Base-by-base conservation (phyloP, 495 filamentous ascomycete genomes). In the Neurospora terricola region DNA sequence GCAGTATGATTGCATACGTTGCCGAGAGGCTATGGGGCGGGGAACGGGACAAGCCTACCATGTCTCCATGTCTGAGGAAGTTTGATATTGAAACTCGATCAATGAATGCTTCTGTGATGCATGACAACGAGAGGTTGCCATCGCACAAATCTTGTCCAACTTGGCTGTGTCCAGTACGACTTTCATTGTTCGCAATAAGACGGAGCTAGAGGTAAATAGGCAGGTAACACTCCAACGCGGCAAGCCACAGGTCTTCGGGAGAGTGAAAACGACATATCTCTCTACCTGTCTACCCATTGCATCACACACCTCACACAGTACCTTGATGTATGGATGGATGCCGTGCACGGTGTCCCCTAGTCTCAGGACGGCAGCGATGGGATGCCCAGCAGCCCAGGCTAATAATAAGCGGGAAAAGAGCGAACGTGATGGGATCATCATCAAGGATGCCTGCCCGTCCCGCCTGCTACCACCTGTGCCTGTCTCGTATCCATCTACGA, bases 211-310 rank as follows among this genome's bases (percentile, higher is more conserved):
- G 70, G 39, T 10, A 71, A n/a, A 40, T 18, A 48, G 70, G 70
- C 18, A 66, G 27, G 27, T 66, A 66, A 66, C 54, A 66, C 54
- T 34, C 34, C 70, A 66, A 69, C 12, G 70, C 73, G 72, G 75
- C 42, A 76, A 74, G 68, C 70, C 70, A 71, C 71, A 76, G 71
- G 39, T 23, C 69, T 5, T 71, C 72, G 54, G 75, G 68, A 72
- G 72, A 37, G 23, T 40, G 62, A 68, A 66, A 66, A 66, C 14
- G 27, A 34, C 54, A 34, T 66, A 66, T 62, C 54, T 30, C 54
- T 45, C 8, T 45, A 10, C n/a, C 42, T 45, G 48, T 59, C 45
- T 54, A 23, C 45, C 48, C 23, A 59, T 62, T 62, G 23, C 54
- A 62, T 30, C 54, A 62, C 54, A 62, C 54, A 34, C 23, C 54